Conservation (phyloP, 169 alveolate species). For the Cryptosporidium meleagridis region DNA sequence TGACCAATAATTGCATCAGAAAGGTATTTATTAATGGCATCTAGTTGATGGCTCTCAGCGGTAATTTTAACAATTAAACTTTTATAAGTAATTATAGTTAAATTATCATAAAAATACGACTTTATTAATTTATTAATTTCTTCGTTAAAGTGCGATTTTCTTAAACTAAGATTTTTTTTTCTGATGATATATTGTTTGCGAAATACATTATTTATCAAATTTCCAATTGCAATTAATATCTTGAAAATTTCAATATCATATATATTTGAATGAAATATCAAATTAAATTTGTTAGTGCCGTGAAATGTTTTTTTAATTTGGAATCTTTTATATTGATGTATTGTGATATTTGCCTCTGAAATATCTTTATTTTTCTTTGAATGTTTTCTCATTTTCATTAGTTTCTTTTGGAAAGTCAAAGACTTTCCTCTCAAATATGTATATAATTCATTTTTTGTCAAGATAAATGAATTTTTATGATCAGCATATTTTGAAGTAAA, state of each 20-base stretch:
- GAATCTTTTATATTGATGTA: background rate
- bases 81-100: background rate
- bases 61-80: constrained; percentile 16
- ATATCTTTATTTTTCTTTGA: background rate
- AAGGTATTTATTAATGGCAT: background rate
- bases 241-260: background rate
- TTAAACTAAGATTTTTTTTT: background rate
- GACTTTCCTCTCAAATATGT: background rate
- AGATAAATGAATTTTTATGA: background rate
- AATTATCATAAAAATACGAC: background rate
- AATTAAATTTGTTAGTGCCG: background rate
- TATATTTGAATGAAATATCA: background rate
- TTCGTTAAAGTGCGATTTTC: background rate
- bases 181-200: background rate
- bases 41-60: background rate
- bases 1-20: background rate
- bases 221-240: background rate
- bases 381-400: background rate
- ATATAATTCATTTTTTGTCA: constrained; percentile 41
- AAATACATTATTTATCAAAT: background rate
- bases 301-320: background rate
- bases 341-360: background rate
- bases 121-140: background rate
- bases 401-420: background rate
- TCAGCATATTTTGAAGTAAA: background rate